Evolutionary conservation across 441 rosid genomes (phyloP), one percentile per base, ranked within the genome.

Genomic region (Sinapis alba): DNA sequence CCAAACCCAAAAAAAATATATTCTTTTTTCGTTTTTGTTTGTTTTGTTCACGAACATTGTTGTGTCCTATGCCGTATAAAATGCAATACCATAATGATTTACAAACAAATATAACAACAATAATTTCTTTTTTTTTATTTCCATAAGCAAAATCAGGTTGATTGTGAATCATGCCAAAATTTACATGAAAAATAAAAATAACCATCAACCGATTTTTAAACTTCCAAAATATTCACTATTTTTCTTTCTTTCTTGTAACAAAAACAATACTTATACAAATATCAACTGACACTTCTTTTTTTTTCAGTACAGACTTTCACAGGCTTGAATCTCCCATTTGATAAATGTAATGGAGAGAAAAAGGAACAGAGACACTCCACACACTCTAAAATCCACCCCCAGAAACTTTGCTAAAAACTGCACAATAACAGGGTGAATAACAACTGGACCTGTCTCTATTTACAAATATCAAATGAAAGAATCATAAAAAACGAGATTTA

Each of bases 371-470:
- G 72, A 75, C 78, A 56, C 63, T 41, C 68, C 72, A 71, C 32
- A 24, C 11, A 34, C 38, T 57, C 38, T 57, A 71, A 30, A 64
- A 45, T 62, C 72, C 81, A 63, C 86, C 98, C 94, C 94, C 83
- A 72, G 69, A 84, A 76, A 73, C 85, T 81, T 47, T 79, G 89
- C 90, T 81, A 83, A 85, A 89, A 88, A 86, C 60, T 67, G 93
- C 91, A 82, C 45, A 79, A 81, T 70, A 24, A 80, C 79, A 60
- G 92, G 93, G 89, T 45, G 26, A 58, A 72, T 65, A 69, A 65
- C 21, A 66, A 38, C 36, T 67, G 69, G 63, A 59, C 16, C 16
- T 26, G 76, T 59, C 69, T 72, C 60, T 62, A 80, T 68, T 47
- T 66, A 82, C 68, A 23, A 24, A 34, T 61, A 77, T 77, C 34